A percentile compares a stretch with the other conserved stretches of the same genome.
These are phyloP conservation scores for Arctium minus DNA, from an alignment of 129 eudicot genomes.

Conservation along the genomic window DNA sequence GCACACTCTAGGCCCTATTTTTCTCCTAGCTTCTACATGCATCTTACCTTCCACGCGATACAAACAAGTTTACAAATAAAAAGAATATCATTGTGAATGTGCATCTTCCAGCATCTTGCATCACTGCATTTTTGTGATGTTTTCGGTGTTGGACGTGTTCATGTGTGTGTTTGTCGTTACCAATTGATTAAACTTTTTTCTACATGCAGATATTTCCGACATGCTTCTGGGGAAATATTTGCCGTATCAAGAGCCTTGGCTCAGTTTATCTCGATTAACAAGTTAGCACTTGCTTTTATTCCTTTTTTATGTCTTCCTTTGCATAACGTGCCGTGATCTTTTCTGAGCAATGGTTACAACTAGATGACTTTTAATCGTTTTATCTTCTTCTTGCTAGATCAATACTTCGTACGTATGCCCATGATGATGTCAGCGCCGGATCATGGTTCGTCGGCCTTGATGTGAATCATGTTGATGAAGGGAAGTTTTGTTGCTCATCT, in stretches of 20 bases:
- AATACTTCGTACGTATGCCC: conserved; percentile 69
- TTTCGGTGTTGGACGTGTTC: conserved; percentile 9
- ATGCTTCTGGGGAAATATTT: conserved; percentile 84
- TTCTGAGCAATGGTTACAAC: not conserved
- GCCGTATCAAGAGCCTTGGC: conserved; percentile 79
- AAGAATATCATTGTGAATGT: not conserved
- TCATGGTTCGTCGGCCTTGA: conserved; percentile 92
- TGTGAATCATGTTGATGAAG: conserved; percentile 75
- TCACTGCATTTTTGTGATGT: conserved; percentile 7
- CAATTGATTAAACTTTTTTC: conserved; percentile 13
- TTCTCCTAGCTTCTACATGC: too few relatives aligned
- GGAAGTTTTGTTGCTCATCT: conserved; percentile 82
- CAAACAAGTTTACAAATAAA: not conserved
- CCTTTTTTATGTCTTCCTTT: not conserved
- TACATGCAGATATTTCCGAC: conserved; percentile 65
- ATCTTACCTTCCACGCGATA: too few relatives aligned
- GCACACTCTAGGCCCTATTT: too few relatives aligned
- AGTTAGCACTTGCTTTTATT: conserved; percentile 31
- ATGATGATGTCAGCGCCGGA: conserved; percentile 85
- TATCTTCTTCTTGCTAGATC: conserved; percentile 39
- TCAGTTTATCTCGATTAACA: conserved; percentile 74
- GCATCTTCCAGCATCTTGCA: not conserved
- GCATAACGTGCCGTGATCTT: not conserved
- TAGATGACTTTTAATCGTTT: conserved; percentile 7
- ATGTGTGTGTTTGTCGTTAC: not conserved